phyloP scores from a whole-genome alignment of 768 basidiomycete species.

The Lactifluus pinguis region DNA sequence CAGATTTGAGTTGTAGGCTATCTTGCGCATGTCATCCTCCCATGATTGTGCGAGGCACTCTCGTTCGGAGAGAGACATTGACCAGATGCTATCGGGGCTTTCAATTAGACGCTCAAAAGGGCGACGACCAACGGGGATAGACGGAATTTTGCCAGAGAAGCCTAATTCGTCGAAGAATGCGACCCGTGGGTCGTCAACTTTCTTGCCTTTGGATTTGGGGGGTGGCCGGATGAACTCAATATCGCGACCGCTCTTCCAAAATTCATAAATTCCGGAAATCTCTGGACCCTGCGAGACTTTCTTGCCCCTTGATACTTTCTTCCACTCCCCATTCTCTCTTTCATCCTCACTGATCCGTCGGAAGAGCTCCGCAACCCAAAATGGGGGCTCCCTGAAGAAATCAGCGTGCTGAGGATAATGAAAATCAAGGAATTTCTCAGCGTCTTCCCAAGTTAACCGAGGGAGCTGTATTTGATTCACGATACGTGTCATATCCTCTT shows the following conservation, averaged over 20 bases:
- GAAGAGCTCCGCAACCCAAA: conserved; percentile 11
- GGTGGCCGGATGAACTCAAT: conserved; percentile 13
- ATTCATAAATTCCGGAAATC: conserved; percentile 10
- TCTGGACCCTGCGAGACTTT: background rate
- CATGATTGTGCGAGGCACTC: conserved; percentile 36
- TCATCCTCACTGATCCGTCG: conserved; percentile 2
- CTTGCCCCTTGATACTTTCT: background rate
- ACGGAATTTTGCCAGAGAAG: conserved; percentile 27
- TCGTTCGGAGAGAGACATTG: conserved; percentile 44
- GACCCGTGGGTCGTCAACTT: background rate
- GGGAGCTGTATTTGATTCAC: conserved; percentile 30
- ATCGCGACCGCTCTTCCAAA: conserved; percentile 14
- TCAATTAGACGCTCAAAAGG: conserved; percentile 30
- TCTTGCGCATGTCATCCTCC: conserved; percentile 34
- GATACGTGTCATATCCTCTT: conserved; percentile 38
- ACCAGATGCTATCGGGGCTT: conserved; percentile 38
- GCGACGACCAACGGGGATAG: conserved; percentile 30
- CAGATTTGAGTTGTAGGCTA: conserved; percentile 25
- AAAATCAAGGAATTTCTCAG: conserved; percentile 34
- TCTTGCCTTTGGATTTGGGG: background rate
- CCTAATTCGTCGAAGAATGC: conserved; percentile 34
- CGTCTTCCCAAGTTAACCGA: conserved; percentile 20
- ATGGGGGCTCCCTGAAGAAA: conserved; percentile 35
- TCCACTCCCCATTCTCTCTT: conserved; percentile 11
- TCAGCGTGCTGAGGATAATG: conserved; percentile 43